Conservation (phyloP, 208 protist species). For the Leptomonas seymouri region DNA sequence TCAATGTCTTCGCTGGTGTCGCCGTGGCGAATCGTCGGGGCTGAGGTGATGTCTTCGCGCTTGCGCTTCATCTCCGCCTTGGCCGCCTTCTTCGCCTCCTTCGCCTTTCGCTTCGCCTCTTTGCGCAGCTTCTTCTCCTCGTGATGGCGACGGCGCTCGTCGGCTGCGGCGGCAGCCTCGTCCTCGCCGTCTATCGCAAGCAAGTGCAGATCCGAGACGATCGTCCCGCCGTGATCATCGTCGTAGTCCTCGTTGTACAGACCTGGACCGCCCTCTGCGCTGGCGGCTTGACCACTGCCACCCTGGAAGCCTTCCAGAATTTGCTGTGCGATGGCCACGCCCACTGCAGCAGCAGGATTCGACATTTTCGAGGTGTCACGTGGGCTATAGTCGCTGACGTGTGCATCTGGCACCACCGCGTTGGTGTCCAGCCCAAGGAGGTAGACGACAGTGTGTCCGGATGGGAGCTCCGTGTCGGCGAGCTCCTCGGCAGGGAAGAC, state of each 20-base stretch:
- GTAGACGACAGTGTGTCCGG: conserved; percentile 63
- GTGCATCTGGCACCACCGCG: conserved; percentile 46
- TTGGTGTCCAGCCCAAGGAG: conserved; percentile 76
- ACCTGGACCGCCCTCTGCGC: not conserved
- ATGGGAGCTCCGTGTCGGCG: conserved; percentile 30
- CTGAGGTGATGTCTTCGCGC: conserved; percentile 26
- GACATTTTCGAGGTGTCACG: conserved; percentile 46
- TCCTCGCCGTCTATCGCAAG: not conserved
- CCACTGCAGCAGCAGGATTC: conserved; percentile 53
- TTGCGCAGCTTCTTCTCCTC: conserved; percentile 25
- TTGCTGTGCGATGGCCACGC: conserved; percentile 57
- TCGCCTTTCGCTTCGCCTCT: conserved; percentile 24
- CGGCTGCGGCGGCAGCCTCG: not conserved
- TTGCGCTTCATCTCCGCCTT: conserved; percentile 26
- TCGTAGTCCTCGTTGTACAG: not conserved
- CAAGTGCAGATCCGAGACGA: not conserved
- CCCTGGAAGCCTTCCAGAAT: conserved; percentile 43
- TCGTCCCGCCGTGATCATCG: not conserved
- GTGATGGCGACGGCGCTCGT: conserved; percentile 18
- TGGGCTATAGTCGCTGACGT: conserved; percentile 66
- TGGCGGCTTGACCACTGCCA: not conserved
- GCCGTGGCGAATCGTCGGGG: conserved; percentile 2
- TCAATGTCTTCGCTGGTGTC: conserved; percentile 1
- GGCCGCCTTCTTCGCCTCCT: conserved; percentile 22
- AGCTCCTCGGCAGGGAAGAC: conserved; percentile 51